Conservation (phyloP, 768 basidiomycete genomes). For the Artomyces pyxidatus region DNA sequence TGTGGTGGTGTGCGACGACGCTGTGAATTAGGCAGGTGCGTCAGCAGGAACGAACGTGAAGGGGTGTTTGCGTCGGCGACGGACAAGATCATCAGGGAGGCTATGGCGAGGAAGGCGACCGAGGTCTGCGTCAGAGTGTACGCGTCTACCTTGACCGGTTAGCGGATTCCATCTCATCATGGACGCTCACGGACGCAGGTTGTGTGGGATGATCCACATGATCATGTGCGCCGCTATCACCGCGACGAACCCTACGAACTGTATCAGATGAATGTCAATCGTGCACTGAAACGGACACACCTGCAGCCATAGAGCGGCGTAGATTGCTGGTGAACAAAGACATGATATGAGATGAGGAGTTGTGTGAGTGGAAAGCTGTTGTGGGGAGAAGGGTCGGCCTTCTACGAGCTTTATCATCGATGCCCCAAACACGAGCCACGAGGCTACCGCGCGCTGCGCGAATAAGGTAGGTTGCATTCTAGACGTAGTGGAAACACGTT, state of each 20-base stretch:
- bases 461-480: too few species aligned
- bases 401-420: too few species aligned
- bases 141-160: slow-evolving; percentile 16
- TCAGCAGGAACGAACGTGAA: not conserved
- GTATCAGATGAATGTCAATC: too few species aligned
- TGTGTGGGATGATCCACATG: slow-evolving; percentile 4
- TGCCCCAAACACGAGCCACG: too few species aligned
- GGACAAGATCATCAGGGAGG: slow-evolving; percentile 59
- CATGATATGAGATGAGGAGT: slow-evolving; percentile 1
- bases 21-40: slow-evolving; percentile 26
- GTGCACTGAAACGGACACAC: slow-evolving; percentile 6
- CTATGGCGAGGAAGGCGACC: slow-evolving; percentile 60
- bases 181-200: not conserved
- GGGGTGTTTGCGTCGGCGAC: slow-evolving; percentile 22
- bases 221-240: not conserved
- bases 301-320: slow-evolving; percentile 13
- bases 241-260: not conserved
- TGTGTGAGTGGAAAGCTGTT: slow-evolving; percentile 2
- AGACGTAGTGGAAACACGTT: too few species aligned
- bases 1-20: slow-evolving; percentile 59
- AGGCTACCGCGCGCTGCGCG: too few species aligned
- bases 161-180: not conserved
- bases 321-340: slow-evolving; percentile 13
- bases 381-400: not conserved
- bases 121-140: slow-evolving; percentile 49